Base-by-base conservation (phyloP, 139 green algal species). In the Desmodesmus armatus region DNA sequence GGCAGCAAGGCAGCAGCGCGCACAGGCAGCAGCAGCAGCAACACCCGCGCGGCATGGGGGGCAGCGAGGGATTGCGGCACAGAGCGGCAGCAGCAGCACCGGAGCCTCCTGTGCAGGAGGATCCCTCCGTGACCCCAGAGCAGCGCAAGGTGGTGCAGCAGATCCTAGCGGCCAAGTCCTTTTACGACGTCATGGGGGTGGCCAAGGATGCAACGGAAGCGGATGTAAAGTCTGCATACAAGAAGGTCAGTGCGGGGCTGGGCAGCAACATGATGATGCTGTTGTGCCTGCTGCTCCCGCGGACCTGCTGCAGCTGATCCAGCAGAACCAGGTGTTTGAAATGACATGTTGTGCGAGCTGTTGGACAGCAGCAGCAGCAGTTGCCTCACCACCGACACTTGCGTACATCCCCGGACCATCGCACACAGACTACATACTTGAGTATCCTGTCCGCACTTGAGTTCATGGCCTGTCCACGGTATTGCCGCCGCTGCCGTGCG, bases 201-300 rank as follows among this genome's bases (percentile, higher is more conserved):
- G 1, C 58, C 13, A 88, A 80, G 84, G 81, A 83, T 17, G 89
- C 91, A 0, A 74, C 62, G 0, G 92, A 95, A 7, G 85, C 89
- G 7, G 91, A 94, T 39, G 92, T 95, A 47, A 93, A 93, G 72
- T 91, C 89, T 40, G 92, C 92, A 0, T 95, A 95, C 82, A 89
- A 86, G 39, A 95, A 95, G 83, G 91, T 93, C 2, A 21, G 69
- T n/a, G n/a, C n/a, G n/a, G n/a, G n/a, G n/a, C n/a, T n/a, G n/a
- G n/a, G n/a, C n/a, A n/a, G n/a, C n/a, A n/a, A n/a, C n/a, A n/a
- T n/a, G n/a, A n/a, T n/a, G n/a, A n/a, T n/a, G n/a, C n/a, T n/a
- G n/a, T n/a, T n/a, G n/a, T n/a, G n/a, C n/a, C n/a, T n/a, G n/a
- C n/a, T n/a, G n/a, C n/a, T n/a, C n/a, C n/a, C n/a, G n/a, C n/a